Percentiles rank a stretch among this genome's conserved stretches.
Conservation (phyloP, 805 yeast species). For the Wickerhamiella domercqiae region DNA sequence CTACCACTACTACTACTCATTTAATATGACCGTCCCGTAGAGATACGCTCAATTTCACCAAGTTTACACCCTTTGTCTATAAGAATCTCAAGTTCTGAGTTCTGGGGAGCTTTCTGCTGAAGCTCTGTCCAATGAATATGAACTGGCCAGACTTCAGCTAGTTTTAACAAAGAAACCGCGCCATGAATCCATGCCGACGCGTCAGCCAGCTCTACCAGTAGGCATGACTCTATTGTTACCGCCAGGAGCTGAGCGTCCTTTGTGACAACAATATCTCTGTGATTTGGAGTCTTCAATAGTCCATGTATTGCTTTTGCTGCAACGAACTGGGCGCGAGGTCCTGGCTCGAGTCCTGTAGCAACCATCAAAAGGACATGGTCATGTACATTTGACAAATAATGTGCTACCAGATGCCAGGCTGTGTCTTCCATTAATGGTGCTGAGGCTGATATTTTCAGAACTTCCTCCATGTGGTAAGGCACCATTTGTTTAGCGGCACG, state of each 20-base stretch:
- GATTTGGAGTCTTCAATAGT: neutral
- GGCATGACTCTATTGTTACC: neutral
- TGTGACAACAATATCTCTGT: neutral
- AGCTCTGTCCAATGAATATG: neutral
- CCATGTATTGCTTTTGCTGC: neutral
- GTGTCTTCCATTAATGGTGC: neutral
- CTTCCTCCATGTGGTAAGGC: neutral
- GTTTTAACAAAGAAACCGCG: neutral
- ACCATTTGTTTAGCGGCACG: conserved; percentile 5
- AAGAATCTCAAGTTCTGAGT: neutral
- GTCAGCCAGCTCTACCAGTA: neutral
- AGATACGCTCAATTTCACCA: no score
- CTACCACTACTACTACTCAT: no score
- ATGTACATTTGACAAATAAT: neutral
- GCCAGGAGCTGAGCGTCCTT: neutral
- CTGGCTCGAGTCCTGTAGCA: neutral
- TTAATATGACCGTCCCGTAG: no score
- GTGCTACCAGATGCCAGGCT: neutral
- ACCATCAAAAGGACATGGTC: neutral
- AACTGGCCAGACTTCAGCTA: neutral
- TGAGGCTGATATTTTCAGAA: neutral
- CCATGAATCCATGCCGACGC: neutral
- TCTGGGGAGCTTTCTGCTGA: neutral
- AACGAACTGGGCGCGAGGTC: neutral
- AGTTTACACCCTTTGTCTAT: no score